These are phyloP conservation scores for Aspergillus glaucus DNA, from an alignment of 2,329 filamentous ascomycete genomes.

Conservation along the genomic window DNA sequence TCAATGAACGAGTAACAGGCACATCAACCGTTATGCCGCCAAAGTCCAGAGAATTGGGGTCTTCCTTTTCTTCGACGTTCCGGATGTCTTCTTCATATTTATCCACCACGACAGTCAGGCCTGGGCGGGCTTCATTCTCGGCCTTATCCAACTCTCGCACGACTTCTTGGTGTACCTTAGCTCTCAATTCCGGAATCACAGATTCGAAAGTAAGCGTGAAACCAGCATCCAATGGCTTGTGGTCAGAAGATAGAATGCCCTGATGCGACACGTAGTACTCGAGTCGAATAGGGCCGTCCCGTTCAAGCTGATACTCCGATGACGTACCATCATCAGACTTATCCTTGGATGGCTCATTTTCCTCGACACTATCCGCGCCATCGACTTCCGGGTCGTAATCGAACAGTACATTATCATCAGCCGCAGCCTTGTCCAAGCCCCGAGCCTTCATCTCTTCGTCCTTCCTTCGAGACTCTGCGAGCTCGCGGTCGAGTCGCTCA, in stretches of 20 bases:
- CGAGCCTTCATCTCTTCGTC: constrained; percentile 81
- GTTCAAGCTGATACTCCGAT: constrained; percentile 19
- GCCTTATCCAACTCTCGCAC: constrained; percentile 80
- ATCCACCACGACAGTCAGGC: constrained; percentile 77
- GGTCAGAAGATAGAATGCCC: constrained; percentile 82
- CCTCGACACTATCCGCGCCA: constrained; percentile 50
- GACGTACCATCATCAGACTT: constrained; percentile 38
- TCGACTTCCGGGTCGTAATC: constrained; percentile 85
- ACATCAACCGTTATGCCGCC: constrained; percentile 66
- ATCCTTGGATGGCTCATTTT: constrained; percentile 53
- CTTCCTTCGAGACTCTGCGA: constrained; percentile 60
- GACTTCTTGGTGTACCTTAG: constrained; percentile 77
- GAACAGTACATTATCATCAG: constrained; percentile 79
- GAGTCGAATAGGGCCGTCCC: constrained; percentile 48
- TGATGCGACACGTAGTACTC: constrained; percentile 81
- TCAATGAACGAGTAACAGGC: constrained; percentile 61
- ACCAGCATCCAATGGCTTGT: constrained; percentile 81
- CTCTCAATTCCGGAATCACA: constrained; percentile 76
- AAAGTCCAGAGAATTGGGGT: constrained; percentile 64
- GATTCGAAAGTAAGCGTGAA: constrained; percentile 83
- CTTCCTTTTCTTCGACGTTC: constrained; percentile 25
- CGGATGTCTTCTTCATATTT: constrained; percentile 33
- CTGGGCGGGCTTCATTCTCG: constrained; percentile 83
- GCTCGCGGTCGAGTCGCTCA: constrained; percentile 57
- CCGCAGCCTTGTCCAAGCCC: constrained; percentile 65